Base-by-base conservation (phyloP, 2,329 filamentous ascomycete genomes). In the Fusarium tricinctum region DNA sequence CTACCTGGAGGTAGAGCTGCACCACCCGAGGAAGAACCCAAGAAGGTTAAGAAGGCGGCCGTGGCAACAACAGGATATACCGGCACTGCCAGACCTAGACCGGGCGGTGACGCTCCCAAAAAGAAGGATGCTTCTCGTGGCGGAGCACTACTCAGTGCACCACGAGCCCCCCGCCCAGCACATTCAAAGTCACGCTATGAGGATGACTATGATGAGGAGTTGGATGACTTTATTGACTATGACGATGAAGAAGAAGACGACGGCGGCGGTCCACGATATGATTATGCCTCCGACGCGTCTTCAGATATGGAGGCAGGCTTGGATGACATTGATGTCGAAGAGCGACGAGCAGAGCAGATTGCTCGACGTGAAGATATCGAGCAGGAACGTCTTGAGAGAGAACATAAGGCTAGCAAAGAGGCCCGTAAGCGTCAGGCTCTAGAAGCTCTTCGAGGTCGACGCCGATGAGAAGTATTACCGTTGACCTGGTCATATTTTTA, bases 281-380 rank as follows among this genome's bases (percentile, higher is more conserved):
- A 82, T 47, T 90, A 92, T 67, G 85, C 82, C 4, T 89, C 88
- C 1, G 91, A 91, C 55, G 88, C 77, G 8, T 91, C 89, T 7
- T 92, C 90, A 8, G 92, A 93, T 72, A 94, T 94, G 90, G 91
- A 94, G 77, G 92, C 91, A 3, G 91, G 91, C 33, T 77, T 91
- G 38, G 90, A 89, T 63, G 91, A 94, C 70, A 87, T 94, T 52
- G 91, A 93, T 63, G 81, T 85, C 35, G 92, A 95, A 76, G 92
- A 95, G 76, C 81, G 83, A 46, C 75, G 81, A 49, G 90, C 91
- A 3, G 85, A 90, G 62, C 78, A 81, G 30, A 82, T 85, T 55
- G 92, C 91, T 23, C 86, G 86, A 44, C 84, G 85, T 46, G 92
- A 94, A 75, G 92, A 94, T 71, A 82, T 86, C 19, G 82, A 87